phyloP scores from a whole-genome alignment of 1,284 basidiomycete species.

The Austroboletus olivaceoglutinosus region DNA sequence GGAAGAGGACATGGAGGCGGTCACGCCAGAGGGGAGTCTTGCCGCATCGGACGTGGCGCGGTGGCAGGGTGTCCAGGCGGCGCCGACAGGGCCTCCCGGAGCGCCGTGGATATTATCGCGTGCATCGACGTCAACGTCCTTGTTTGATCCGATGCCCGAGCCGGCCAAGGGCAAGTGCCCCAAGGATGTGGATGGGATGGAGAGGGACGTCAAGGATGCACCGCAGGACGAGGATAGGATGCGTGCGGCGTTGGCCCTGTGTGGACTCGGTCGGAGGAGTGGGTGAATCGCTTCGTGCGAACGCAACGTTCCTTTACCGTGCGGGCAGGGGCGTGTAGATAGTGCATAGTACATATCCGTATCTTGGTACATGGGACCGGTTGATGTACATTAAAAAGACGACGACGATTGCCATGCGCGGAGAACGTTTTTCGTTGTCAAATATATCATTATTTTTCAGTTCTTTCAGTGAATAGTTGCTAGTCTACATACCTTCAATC shows the following conservation, averaged over 20 bases:
- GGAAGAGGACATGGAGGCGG: slow-evolving; percentile 39
- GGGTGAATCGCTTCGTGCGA: slow-evolving; percentile 8
- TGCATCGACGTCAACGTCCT: background rate
- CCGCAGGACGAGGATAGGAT: slow-evolving; percentile 61
- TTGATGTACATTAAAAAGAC: too few species aligned
- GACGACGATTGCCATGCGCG: too few species aligned
- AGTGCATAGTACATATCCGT: too few species aligned
- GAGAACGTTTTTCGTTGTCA: too few species aligned
- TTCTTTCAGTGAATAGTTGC: too few species aligned
- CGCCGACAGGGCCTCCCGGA: slow-evolving; percentile 3
- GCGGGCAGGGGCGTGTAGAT: too few species aligned
- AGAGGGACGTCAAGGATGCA: slow-evolving; percentile 19
- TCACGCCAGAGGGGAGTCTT: slow-evolving; percentile 41
- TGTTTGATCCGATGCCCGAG: background rate
- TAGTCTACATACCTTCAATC: too few species aligned
- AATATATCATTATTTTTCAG: too few species aligned
- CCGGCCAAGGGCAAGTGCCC: slow-evolving; percentile 5
- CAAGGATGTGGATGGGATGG: slow-evolving; percentile 2
- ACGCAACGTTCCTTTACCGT: too few species aligned
- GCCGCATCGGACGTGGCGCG: slow-evolving; percentile 11
- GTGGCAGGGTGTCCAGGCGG: background rate
- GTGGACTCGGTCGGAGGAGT: slow-evolving; percentile 48
- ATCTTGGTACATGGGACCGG: too few species aligned
- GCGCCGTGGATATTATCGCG: background rate
- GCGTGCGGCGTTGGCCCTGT: slow-evolving; percentile 59